These are phyloP conservation scores for Talaromyces proteolyticus DNA, from an alignment of 495 filamentous ascomycete genomes.

Conservation along the genomic window DNA sequence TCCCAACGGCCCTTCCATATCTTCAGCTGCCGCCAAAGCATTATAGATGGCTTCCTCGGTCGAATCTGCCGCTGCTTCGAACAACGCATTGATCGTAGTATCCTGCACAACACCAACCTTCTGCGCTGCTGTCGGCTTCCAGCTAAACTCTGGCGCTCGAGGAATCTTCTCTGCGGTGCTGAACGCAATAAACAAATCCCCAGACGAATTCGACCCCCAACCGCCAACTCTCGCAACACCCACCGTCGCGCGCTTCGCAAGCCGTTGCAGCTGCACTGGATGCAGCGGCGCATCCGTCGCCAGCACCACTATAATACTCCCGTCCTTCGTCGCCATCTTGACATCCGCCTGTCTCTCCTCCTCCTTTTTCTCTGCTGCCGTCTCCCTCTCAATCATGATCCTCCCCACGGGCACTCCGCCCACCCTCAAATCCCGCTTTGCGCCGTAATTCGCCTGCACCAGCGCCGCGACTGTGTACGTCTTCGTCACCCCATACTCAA, in stretches of 20 bases:
- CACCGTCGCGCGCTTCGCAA: slow-evolving; percentile 46
- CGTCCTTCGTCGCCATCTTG: slow-evolving; percentile 34
- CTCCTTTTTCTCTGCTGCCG: slow-evolving; percentile 12
- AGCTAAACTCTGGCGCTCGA: slow-evolving; percentile 15
- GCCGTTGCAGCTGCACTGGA: slow-evolving; percentile 42
- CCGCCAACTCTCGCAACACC: slow-evolving; percentile 44
- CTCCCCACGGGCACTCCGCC: slow-evolving; percentile 44
- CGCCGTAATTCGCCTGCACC: slow-evolving; percentile 48
- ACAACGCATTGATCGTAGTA: slow-evolving; percentile 40
- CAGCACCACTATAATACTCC: slow-evolving; percentile 48
- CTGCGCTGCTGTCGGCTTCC: slow-evolving; percentile 24
- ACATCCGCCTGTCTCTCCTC: no score
- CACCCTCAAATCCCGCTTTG: slow-evolving; percentile 33
- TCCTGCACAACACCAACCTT: slow-evolving; percentile 37
- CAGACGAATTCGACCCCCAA: slow-evolving; percentile 40
- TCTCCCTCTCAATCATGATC: slow-evolving; percentile 27
- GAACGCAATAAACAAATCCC: slow-evolving; percentile 49
- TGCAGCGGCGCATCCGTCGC: slow-evolving; percentile 47
- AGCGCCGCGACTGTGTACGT: slow-evolving; percentile 44
- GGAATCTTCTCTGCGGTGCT: slow-evolving; percentile 40
- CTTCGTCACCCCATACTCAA: slow-evolving; percentile 18
- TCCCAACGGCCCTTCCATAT: slow-evolving; percentile 32
- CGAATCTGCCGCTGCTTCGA: slow-evolving; percentile 42
- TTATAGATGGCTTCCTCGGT: slow-evolving; percentile 51
- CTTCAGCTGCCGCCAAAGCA: slow-evolving; percentile 42